Conservation (phyloP, 169 alveolate genomes). For the Babesia gibsoni region DNA sequence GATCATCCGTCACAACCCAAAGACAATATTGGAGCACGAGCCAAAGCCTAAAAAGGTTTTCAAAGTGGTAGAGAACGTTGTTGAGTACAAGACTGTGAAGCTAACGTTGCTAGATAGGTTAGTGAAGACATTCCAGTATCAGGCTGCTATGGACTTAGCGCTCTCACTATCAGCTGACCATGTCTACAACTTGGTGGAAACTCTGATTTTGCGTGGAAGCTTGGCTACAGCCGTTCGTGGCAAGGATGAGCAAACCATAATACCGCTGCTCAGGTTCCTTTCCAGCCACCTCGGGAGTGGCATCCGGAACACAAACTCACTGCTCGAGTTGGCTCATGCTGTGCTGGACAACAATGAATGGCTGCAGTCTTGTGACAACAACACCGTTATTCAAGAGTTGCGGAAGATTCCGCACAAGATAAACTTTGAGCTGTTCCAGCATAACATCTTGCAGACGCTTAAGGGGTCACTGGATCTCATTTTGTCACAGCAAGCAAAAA, state of each 20-base stretch:
- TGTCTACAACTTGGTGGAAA: slow-evolving; percentile 55
- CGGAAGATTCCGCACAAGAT: slow-evolving; percentile 50
- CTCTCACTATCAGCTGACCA: slow-evolving; percentile 58
- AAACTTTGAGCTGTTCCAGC: slow-evolving; percentile 54
- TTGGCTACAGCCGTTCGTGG: slow-evolving; percentile 58
- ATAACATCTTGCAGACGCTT: slow-evolving; percentile 42
- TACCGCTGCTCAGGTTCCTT: slow-evolving; percentile 43
- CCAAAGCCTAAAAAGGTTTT: slow-evolving; percentile 1
- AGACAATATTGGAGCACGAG: not conserved
- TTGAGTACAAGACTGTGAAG: slow-evolving; percentile 40
- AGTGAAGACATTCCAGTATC: slow-evolving; percentile 59
- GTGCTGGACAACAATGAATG: slow-evolving; percentile 54
- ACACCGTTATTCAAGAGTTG: slow-evolving; percentile 33
- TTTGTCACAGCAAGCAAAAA: not conserved
- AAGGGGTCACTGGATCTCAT: slow-evolving; percentile 49
- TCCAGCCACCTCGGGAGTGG: slow-evolving; percentile 36
- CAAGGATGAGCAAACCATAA: slow-evolving; percentile 55
- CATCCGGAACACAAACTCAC: slow-evolving; percentile 29
- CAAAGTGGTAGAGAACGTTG: slow-evolving; percentile 6
- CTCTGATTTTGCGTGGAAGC: slow-evolving; percentile 49
- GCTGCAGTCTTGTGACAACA: slow-evolving; percentile 45
- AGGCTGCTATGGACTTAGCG: slow-evolving; percentile 62
- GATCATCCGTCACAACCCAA: slow-evolving; percentile 33
- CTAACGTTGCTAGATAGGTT: slow-evolving; percentile 52
- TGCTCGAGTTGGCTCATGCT: slow-evolving; percentile 47